Percentiles rank a stretch among this genome's conserved stretches.
phyloP scores from a whole-genome alignment of 2,329 filamentous ascomycete species.

The Cladophialophora bantiana region DNA sequence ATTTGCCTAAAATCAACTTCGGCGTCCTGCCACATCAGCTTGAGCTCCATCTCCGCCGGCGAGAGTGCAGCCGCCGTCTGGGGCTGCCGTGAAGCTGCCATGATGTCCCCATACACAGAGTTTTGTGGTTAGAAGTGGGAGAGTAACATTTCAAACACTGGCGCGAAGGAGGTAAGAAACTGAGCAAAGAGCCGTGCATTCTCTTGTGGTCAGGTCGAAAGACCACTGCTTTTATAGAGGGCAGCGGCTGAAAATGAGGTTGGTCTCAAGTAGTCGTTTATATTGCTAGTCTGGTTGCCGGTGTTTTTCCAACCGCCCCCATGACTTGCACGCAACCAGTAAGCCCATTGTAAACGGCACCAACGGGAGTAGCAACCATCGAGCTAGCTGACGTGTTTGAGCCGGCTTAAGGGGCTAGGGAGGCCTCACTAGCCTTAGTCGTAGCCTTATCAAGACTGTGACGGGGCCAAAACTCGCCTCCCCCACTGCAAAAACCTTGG shows the following conservation, averaged over 20 bases:
- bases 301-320: not conserved
- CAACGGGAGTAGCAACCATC: not conserved
- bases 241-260: too few relatives aligned
- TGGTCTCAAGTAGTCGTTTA: too few relatives aligned
- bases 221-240: too few relatives aligned
- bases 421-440: not conserved
- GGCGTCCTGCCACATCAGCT: slow-evolving; percentile 9
- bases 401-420: too few relatives aligned
- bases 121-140: not conserved
- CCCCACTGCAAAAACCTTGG: too few relatives aligned
- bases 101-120: not conserved
- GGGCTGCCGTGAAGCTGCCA: not conserved
- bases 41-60: slow-evolving; percentile 12
- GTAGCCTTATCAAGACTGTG: not conserved
- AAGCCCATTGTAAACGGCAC: not conserved
- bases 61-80: slow-evolving; percentile 5
- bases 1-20: slow-evolving; percentile 9
- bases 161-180: not conserved
- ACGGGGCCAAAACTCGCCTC: not conserved
- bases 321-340: not conserved
- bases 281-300: not conserved
- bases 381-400: not conserved
- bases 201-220: not conserved
- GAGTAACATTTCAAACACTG: not conserved
- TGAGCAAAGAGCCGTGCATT: not conserved